Evolutionary conservation across 495 filamentous ascomycete species (phyloP).

Genomic region (Hypoxylon lienhwacheense): DNA sequence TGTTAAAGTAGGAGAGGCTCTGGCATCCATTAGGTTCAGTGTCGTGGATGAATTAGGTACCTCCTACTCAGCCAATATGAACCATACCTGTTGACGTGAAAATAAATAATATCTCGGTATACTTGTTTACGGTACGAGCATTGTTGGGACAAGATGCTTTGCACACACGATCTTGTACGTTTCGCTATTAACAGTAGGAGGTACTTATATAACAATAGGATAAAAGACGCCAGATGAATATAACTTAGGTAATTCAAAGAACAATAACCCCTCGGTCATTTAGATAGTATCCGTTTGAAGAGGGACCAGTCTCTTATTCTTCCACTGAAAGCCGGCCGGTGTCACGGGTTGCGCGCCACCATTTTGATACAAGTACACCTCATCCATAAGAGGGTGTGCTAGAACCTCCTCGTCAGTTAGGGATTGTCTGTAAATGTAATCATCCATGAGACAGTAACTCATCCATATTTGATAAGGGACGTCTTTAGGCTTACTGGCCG

Average conservation of each 20-base stretch:
- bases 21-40: too few species aligned
- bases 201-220: neutral
- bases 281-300: neutral
- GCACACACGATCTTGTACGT: too few species aligned
- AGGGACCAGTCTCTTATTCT: constrained; percentile 15
- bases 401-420: constrained; percentile 13
- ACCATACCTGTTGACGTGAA: too few species aligned
- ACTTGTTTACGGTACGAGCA: too few species aligned
- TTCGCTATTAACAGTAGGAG: too few species aligned
- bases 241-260: neutral
- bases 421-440: constrained; percentile 21
- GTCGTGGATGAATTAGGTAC: too few species aligned
- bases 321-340: constrained; percentile 21
- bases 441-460: constrained; percentile 25
- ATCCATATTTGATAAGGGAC: constrained; percentile 24
- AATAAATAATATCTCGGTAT: too few species aligned
- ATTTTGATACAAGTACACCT: constrained; percentile 18
- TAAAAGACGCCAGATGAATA: neutral
- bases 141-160: too few species aligned
- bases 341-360: constrained; percentile 8
- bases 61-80: too few species aligned
- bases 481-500: constrained; percentile 3
- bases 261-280: neutral
- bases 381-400: constrained; percentile 23
- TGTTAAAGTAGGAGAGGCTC: too few species aligned